A percentile compares a stretch with the other conserved stretches of the same genome.
phyloP scores from a whole-genome alignment of 75 land plant genomes.

The Gnetum montanum region DNA sequence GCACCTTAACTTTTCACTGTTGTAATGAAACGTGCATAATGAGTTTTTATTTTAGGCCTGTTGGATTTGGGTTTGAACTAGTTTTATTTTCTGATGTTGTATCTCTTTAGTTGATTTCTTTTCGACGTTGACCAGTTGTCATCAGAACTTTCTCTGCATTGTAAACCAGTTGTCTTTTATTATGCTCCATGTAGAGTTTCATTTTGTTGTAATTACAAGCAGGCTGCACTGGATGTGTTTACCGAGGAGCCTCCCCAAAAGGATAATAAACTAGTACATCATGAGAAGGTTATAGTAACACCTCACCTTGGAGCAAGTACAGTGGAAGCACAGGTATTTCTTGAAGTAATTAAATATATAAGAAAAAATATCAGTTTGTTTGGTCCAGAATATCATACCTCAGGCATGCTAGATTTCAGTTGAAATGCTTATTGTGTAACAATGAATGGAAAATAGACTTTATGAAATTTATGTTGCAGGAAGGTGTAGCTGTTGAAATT shows the following conservation, averaged over 20 bases:
- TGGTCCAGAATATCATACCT: too few species aligned
- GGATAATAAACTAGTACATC: slow-evolving; percentile 65
- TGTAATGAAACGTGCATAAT: too few species aligned
- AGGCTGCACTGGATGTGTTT: slow-evolving; percentile 97
- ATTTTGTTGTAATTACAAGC: not conserved
- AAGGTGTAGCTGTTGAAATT: slow-evolving; percentile 95
- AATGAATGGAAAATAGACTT: not conserved
- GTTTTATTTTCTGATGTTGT: too few species aligned
- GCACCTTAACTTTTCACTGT: not conserved
- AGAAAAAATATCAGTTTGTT: too few species aligned
- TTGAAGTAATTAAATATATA: not conserved
- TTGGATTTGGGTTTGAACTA: too few species aligned
- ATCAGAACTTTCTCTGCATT: too few species aligned
- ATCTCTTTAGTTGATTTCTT: too few species aligned
- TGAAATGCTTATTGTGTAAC: not conserved
- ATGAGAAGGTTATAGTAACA: slow-evolving; percentile 82
- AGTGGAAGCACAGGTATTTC: slow-evolving; percentile 76
- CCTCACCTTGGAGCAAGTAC: slow-evolving; percentile 99
- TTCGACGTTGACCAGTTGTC: too few species aligned
- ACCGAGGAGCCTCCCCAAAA: slow-evolving; percentile 71
- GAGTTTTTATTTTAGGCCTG: too few species aligned
- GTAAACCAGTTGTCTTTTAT: too few species aligned
- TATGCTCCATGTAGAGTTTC: not conserved
- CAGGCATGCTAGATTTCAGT: not conserved
- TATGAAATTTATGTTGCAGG: slow-evolving; percentile 25